Percentiles rank a stretch among this genome's conserved stretches.
Evolutionary conservation across 768 basidiomycete species (phyloP).

Genomic region (Suillus plorans): DNA sequence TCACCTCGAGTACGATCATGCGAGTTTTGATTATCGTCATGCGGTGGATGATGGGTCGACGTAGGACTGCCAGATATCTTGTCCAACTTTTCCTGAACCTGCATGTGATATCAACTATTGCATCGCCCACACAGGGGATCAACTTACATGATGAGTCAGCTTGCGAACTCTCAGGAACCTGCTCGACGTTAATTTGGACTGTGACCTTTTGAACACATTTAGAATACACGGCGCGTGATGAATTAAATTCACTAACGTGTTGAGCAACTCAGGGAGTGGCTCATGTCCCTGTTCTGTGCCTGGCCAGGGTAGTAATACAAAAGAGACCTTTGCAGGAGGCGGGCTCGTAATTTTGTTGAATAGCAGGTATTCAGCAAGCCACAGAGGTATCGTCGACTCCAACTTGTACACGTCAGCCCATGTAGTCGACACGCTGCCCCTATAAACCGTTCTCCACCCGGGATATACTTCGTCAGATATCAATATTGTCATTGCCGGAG

Average conservation of each 20-base stretch:
- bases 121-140: not conserved
- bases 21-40: slow-evolving; percentile 36
- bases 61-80: slow-evolving; percentile 42
- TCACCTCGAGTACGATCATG: slow-evolving; percentile 45
- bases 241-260: slow-evolving; percentile 58
- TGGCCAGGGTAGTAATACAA: slow-evolving; percentile 80
- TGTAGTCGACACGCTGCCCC: slow-evolving; percentile 62
- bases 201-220: slow-evolving; percentile 42
- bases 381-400: slow-evolving; percentile 80
- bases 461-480: slow-evolving; percentile 81
- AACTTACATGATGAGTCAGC: slow-evolving; percentile 74
- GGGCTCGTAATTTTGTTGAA: slow-evolving; percentile 55
- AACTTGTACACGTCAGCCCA: slow-evolving; percentile 53
- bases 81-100: slow-evolving; percentile 86
- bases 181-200: slow-evolving; percentile 87
- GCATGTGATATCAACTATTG: slow-evolving; percentile 13
- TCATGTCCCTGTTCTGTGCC: slow-evolving; percentile 56
- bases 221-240: slow-evolving; percentile 1
- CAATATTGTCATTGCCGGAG: slow-evolving; percentile 60
- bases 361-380: slow-evolving; percentile 87
- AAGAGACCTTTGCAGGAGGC: slow-evolving; percentile 77
- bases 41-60: slow-evolving; percentile 25
- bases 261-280: slow-evolving; percentile 76
- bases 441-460: slow-evolving; percentile 76
- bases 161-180: slow-evolving; percentile 85